These are phyloP conservation scores for Beauveria sp. DNA, from an alignment of 2,329 filamentous ascomycete genomes.

Conservation along the genomic window DNA sequence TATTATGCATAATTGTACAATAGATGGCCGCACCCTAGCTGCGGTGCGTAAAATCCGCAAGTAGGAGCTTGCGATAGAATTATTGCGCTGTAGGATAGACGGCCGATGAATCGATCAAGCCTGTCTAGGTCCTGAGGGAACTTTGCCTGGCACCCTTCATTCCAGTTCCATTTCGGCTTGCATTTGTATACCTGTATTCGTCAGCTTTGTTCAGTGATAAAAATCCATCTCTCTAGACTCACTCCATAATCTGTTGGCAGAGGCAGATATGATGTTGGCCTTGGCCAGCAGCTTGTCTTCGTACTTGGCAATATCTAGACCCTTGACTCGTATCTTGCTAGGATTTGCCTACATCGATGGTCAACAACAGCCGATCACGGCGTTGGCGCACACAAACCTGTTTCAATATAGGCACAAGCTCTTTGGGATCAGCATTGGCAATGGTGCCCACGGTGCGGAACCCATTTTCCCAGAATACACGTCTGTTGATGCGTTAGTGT, in stretches of 20 bases:
- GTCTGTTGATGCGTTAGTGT: slow-evolving; percentile 18
- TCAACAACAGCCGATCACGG: slow-evolving; percentile 2
- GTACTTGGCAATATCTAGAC: slow-evolving; percentile 49
- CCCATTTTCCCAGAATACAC: slow-evolving; percentile 69
- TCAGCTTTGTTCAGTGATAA: slow-evolving; percentile 2
- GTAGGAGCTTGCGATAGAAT: no score
- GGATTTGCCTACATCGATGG: slow-evolving; percentile 50
- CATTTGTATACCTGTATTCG: slow-evolving; percentile 39
- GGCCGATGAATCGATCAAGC: neutral
- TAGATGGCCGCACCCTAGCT: neutral
- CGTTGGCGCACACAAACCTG: slow-evolving; percentile 34
- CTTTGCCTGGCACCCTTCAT: slow-evolving; percentile 13
- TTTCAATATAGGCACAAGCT: slow-evolving; percentile 64
- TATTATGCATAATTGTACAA: slow-evolving; percentile 2
- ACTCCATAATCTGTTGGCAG: slow-evolving; percentile 65
- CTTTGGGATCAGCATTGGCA: slow-evolving; percentile 60
- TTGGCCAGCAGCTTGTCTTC: slow-evolving; percentile 58
- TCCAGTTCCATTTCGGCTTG: slow-evolving; percentile 42
- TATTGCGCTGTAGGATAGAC: neutral
- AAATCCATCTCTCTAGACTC: slow-evolving; percentile 23
- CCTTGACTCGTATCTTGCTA: slow-evolving; percentile 51
- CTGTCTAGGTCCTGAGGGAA: neutral
- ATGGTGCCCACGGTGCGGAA: slow-evolving; percentile 60
- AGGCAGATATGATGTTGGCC: slow-evolving; percentile 59
- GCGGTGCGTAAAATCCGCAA: no score